Conservation (phyloP, 768 basidiomycete species). For the Russula emetica region DNA sequence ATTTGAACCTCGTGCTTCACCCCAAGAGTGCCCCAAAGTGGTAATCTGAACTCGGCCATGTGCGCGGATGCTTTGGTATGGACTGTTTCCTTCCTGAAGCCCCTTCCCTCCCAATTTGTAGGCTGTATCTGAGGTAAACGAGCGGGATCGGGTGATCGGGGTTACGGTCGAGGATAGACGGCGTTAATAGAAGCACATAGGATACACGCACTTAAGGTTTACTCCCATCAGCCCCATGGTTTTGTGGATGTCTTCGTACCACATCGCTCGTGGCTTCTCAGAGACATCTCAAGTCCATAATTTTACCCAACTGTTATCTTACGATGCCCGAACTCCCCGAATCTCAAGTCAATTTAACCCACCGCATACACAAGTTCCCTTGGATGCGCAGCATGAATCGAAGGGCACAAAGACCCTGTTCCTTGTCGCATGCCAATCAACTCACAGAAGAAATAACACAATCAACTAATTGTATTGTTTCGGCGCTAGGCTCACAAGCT, state of each 20-base stretch:
- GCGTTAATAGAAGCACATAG: neutral
- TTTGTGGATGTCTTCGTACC: neutral
- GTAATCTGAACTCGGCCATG: neutral
- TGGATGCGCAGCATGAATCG: neutral
- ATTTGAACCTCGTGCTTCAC: neutral
- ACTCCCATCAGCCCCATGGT: conserved; percentile 3
- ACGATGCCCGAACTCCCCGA: neutral
- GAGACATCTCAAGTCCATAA: neutral
- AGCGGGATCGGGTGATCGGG: neutral
- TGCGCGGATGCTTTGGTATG: too few species aligned
- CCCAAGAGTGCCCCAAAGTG: neutral
- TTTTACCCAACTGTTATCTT: neutral
- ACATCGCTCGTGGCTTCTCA: neutral
- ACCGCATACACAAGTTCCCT: neutral
- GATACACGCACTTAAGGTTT: neutral
- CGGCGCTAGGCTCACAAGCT: neutral
- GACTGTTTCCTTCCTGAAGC: neutral
- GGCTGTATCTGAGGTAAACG: neutral
- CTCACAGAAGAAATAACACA: neutral
- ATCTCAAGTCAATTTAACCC: neutral
- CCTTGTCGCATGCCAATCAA: neutral
- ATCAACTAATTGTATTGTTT: conserved; percentile 11
- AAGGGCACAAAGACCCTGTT: neutral
- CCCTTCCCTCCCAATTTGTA: neutral
- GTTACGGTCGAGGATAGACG: neutral